These are phyloP conservation scores for Sporothrix protearum DNA, from an alignment of 2,329 filamentous ascomycete genomes.

Conservation along the genomic window DNA sequence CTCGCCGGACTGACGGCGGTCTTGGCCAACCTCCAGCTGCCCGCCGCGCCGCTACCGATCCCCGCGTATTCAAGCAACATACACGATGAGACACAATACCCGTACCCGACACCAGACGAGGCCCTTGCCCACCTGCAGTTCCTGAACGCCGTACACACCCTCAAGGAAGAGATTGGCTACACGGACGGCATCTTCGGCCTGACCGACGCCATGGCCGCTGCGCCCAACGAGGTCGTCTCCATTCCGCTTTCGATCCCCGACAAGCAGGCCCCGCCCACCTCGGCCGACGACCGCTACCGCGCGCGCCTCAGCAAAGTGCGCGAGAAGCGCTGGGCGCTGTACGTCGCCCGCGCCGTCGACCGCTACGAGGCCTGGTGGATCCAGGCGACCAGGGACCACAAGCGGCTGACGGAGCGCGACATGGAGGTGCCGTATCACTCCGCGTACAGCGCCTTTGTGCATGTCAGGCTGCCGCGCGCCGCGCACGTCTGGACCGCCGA, in stretches of 20 bases:
- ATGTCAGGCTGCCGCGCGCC: conserved; percentile 23
- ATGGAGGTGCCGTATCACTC: conserved; percentile 33
- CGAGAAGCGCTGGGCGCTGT: conserved; percentile 72
- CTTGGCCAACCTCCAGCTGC: conserved; percentile 5
- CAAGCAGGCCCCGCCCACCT: conserved; percentile 15
- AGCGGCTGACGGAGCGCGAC: conserved; percentile 36
- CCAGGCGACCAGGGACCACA: neutral
- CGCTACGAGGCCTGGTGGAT: conserved; percentile 66
- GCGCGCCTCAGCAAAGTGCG: conserved; percentile 52
- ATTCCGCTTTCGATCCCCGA: conserved; percentile 14
- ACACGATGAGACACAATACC: neutral
- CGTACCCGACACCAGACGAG: conserved; percentile 41
- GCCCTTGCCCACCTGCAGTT: conserved; percentile 73
- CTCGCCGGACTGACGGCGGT: neutral
- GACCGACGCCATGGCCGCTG: conserved; percentile 44
- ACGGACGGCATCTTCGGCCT: conserved; percentile 66
- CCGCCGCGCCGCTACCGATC: neutral
- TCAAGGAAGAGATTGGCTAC: conserved; percentile 65
- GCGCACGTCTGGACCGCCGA: neutral
- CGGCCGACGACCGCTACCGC: conserved; percentile 37
- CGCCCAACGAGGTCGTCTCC: conserved; percentile 9
- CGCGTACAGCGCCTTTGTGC: conserved; percentile 37
- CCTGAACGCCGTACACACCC: conserved; percentile 61
- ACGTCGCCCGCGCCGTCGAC: conserved; percentile 63
- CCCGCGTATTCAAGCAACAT: neutral